Evolutionary conservation across 345 rosid genomes (phyloP).

Genomic region (Crucihimalaya himalaica): DNA sequence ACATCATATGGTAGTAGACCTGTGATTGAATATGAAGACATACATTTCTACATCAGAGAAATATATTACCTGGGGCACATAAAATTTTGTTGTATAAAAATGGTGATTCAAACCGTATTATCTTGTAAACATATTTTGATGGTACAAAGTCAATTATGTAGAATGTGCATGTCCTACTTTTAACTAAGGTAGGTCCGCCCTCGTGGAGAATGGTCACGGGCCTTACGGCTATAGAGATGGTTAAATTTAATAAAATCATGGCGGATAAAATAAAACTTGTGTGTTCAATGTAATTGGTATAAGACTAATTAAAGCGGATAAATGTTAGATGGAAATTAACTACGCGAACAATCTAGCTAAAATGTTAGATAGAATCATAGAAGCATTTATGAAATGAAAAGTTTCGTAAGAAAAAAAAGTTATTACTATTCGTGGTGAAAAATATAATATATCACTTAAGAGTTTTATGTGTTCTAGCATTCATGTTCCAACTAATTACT

Average conservation of each 20-base stretch:
- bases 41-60: no score
- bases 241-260: not conserved
- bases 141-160: no score
- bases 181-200: no score
- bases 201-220: not conserved
- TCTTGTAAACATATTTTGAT: no score
- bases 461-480: not conserved
- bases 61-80: no score
- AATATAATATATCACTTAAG: not conserved
- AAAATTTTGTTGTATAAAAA: no score
- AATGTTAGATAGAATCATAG: not conserved
- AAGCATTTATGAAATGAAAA: not conserved
- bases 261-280: not conserved
- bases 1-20: not conserved
- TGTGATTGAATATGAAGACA: not conserved
- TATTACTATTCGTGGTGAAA: not conserved
- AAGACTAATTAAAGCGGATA: not conserved
- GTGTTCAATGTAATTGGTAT: not conserved
- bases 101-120: no score
- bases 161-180: no score
- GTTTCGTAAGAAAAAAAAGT: not conserved
- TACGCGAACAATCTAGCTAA: not conserved
- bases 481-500: not conserved
- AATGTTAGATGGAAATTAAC: not conserved
- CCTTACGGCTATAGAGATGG: not conserved